Evolutionary conservation across 306 rosid species (phyloP).

Genomic region (Cyamopsis tetragonoloba): DNA sequence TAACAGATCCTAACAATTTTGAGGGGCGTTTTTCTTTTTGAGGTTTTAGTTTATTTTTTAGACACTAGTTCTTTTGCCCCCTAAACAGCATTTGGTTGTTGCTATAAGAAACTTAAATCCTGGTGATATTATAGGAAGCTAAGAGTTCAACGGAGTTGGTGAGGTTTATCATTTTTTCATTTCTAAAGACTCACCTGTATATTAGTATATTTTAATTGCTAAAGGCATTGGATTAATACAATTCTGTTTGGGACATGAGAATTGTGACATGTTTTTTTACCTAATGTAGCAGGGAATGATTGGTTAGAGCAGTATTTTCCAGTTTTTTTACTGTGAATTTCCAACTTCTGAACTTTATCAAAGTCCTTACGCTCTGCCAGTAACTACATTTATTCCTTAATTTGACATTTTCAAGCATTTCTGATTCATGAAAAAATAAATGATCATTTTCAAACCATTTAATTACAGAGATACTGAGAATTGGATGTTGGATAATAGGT

Average conservation of each 20-base stretch:
- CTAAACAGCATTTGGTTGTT: slow-evolving; percentile 35
- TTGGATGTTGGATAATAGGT: too few species aligned
- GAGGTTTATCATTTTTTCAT: slow-evolving; percentile 58
- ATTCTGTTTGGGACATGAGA: slow-evolving; percentile 40
- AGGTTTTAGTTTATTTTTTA: slow-evolving; percentile 18
- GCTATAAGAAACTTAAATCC: slow-evolving; percentile 37
- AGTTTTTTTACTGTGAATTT: too few species aligned
- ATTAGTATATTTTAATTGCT: slow-evolving; percentile 52
- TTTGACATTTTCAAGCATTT: too few species aligned
- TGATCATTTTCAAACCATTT: too few species aligned
- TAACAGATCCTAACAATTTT: slow-evolving; percentile 46
- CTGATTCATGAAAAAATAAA: too few species aligned
- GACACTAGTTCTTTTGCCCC: slow-evolving; percentile 33
- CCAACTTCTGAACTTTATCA: too few species aligned
- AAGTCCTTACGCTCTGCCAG: too few species aligned
- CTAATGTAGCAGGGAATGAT: too few species aligned
- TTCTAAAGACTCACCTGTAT: slow-evolving; percentile 74
- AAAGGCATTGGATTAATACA: slow-evolving; percentile 44
- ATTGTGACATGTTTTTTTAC: slow-evolving; percentile 28
- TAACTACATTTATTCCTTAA: too few species aligned
- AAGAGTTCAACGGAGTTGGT: slow-evolving; percentile 54
- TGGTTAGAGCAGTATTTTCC: too few species aligned
- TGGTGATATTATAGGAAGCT: slow-evolving; percentile 45
- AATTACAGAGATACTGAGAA: too few species aligned
- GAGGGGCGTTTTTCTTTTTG: slow-evolving; percentile 37